phyloP scores from a whole-genome alignment of 2,329 filamentous ascomycete species.

The Cladosporium sp. region DNA sequence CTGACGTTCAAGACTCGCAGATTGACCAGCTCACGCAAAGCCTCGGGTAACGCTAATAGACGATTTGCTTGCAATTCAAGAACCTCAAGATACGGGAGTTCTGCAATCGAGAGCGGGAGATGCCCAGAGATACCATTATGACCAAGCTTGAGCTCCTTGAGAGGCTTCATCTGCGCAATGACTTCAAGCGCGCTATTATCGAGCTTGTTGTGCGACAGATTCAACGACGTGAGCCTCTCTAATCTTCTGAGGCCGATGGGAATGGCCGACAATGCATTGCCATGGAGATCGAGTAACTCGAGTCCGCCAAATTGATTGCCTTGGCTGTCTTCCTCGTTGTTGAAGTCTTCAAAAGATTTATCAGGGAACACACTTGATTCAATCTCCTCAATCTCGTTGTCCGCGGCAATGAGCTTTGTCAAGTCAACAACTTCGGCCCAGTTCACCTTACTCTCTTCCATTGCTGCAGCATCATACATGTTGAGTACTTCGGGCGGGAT shows the following conservation, averaged over 20 bases:
- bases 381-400: conserved; percentile 78
- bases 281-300: conserved; percentile 79
- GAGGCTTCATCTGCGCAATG: conserved; percentile 65
- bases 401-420: conserved; percentile 76
- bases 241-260: conserved; percentile 74
- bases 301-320: conserved; percentile 78
- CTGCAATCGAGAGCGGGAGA: conserved; percentile 60
- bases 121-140: conserved; percentile 70
- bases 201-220: conserved; percentile 74
- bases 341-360: conserved; percentile 47
- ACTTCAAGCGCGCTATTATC: conserved; percentile 67
- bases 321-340: conserved; percentile 61
- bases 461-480: conserved; percentile 80
- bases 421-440: conserved; percentile 94
- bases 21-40: conserved; percentile 61
- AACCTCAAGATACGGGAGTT: conserved; percentile 67
- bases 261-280: conserved; percentile 69
- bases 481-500: conserved; percentile 79
- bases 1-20: conserved; percentile 75
- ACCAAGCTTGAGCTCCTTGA: conserved; percentile 77
- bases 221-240: conserved; percentile 71
- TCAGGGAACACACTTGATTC: conserved; percentile 78
- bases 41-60: conserved; percentile 65
- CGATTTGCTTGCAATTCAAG: conserved; percentile 80
- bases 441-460: conserved; percentile 59